These are phyloP conservation scores for Dothistroma pini DNA, from an alignment of 2,329 filamentous ascomycete genomes.

Conservation along the genomic window DNA sequence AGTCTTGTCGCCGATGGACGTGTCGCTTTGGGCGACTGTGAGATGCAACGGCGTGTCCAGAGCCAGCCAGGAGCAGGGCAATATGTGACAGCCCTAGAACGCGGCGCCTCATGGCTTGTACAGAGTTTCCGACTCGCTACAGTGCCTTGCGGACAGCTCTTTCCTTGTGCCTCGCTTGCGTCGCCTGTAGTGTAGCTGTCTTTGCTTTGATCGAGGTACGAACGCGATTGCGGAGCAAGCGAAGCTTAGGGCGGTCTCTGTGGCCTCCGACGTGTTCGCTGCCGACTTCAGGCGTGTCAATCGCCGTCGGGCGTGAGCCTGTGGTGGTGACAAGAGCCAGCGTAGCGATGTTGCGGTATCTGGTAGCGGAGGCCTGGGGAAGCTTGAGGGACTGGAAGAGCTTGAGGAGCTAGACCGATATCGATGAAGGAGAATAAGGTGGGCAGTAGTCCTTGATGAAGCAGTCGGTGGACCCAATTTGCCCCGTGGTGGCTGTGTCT, in stretches of 20 bases:
- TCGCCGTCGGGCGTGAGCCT: not conserved
- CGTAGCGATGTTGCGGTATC: not conserved
- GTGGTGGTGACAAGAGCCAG: not conserved
- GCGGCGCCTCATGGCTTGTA: not conserved
- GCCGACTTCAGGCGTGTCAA: not conserved
- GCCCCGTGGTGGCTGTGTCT: not conserved
- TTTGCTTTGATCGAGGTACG: not conserved
- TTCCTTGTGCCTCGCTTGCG: slow-evolving; percentile 1
- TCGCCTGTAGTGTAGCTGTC: not conserved
- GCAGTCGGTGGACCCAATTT: not conserved
- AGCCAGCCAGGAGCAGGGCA: not conserved
- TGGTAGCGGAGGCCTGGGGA: not conserved
- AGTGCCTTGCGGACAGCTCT: not conserved
- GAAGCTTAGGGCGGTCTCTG: not conserved
- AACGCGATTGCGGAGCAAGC: not conserved
- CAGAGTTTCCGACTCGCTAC: not conserved
- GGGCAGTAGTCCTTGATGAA: not conserved
- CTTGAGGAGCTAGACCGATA: not conserved
- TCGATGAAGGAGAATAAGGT: not conserved
- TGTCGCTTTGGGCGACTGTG: slow-evolving; percentile 34
- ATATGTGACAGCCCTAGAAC: not conserved
- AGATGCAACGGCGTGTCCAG: slow-evolving; percentile 32
- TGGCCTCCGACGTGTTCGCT: not conserved
- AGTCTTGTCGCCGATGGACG: slow-evolving; percentile 26
- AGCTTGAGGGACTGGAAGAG: not conserved